phyloP scores from a whole-genome alignment of 2,329 filamentous ascomycete genomes.

The Cercospora janseana region DNA sequence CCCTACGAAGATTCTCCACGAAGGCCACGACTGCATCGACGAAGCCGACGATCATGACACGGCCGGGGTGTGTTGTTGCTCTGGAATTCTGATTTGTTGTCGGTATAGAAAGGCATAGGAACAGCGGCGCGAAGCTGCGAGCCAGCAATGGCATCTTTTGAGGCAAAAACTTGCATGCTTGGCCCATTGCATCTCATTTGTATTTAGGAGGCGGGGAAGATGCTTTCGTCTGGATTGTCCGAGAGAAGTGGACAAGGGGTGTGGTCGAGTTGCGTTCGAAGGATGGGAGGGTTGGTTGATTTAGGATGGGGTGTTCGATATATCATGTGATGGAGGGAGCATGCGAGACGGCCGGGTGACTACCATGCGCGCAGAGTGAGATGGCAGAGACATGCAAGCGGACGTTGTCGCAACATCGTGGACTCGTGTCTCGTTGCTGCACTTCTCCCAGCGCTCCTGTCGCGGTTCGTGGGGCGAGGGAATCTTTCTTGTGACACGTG shows the following conservation, averaged over 20 bases:
- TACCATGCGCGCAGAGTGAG: constrained; percentile 8
- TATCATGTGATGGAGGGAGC: constrained; percentile 17
- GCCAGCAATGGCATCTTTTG: constrained; percentile 40
- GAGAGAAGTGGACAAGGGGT: constrained; percentile 1
- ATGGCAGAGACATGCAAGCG: constrained; percentile 14
- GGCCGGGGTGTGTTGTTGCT: not conserved
- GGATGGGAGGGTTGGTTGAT: constrained; percentile 4
- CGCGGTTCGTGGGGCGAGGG: constrained; percentile 62
- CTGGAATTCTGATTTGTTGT: constrained; percentile 12
- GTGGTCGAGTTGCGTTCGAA: constrained; percentile 9
- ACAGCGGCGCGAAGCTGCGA: constrained; percentile 32
- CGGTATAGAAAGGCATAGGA: constrained; percentile 26
- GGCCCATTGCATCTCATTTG: constrained; percentile 13
- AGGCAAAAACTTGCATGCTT: constrained; percentile 14
- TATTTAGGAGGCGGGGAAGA: constrained; percentile 3
- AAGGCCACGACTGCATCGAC: constrained; percentile 19
- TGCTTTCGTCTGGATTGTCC: constrained; percentile 6
- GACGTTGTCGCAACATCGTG: constrained; percentile 52
- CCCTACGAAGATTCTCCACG: constrained; percentile 20
- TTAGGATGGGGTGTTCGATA: constrained; percentile 5
- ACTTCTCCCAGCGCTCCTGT: constrained; percentile 61
- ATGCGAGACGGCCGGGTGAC: constrained; percentile 19
- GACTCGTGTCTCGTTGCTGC: constrained; percentile 63
- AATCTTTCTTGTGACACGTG: constrained; percentile 21
- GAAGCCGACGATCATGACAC: constrained; percentile 12